Evolutionary conservation across 2,329 filamentous ascomycete genomes (phyloP), one percentile per base, ranked within the genome.

Genomic region (Aspergillus brasiliensis): DNA sequence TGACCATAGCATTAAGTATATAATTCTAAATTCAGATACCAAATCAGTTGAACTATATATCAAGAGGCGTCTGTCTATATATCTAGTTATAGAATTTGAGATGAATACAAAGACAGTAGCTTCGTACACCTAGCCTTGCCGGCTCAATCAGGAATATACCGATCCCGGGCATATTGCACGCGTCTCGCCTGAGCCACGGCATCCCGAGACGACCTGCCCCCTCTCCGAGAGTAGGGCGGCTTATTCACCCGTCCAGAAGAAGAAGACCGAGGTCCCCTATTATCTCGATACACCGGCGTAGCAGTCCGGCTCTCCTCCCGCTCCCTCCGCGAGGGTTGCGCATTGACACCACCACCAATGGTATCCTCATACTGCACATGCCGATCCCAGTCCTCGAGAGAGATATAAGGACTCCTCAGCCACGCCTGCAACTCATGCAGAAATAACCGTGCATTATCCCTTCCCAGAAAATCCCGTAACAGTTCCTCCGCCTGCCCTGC

Each of bases 371-470:
- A 96, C 74, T 94, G 91, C 13, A 93, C 91, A 64, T 87, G 81
- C 17, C 83, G 80, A 77, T 97, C 94, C 92, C 92, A 98, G 49
- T 89, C 88, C 54, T 86, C 82, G 8, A 96, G 75, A 8, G 83
- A 86, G 2, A 75, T 81, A 69, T 86, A 94, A 0, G 93, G 92
- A 73, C 92, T 97, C 58, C 91, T 83, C 66, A 98, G 76, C 87
- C 91, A 98, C 10, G 87, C 85, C 62, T 88, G 84, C 61, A 97
- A 75, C 77, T 98, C 94, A 76, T 98, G 94, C 60, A 97, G 76
- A 65, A 98, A 91, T 40, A 96, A 74, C 17, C 82, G 81, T 1
- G 91, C 86, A 73, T 92, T 86, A 17, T 89, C 85, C 57, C 87
- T 81, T 0, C 92, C 92, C 3, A 97, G 71, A 65, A 92, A 95